Base-by-base conservation (phyloP, 2,329 filamentous ascomycete genomes). In the Pseudocercospora fijiensis region DNA sequence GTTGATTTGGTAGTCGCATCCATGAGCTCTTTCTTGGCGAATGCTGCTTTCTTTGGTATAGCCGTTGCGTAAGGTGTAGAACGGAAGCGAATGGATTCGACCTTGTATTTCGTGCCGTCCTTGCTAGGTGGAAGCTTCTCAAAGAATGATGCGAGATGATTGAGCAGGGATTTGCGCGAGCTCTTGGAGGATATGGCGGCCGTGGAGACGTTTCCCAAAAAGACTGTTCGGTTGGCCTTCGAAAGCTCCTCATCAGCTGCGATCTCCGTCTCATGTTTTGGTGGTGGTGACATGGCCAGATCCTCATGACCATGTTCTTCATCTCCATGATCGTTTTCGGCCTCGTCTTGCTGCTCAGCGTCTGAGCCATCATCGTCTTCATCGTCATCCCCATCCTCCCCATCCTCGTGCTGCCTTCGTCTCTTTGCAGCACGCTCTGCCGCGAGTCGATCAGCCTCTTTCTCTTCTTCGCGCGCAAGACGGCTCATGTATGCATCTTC, bases 41-140 rank as follows among this genome's bases (percentile, higher is more conserved):
- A 98, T 24, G 95, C 90, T n/a, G 94, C 95, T 67, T 94, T 91
- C 80, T 96, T 97, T 57, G 95, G 95, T 62, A 97, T 85, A 16
- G 87, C 85, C 27, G 87, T 87, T 4, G 90, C 85, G 76, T 96
- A 98, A 2, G 95, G 90, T 13, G 92, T 91, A 7, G 94, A 98
- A 63, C 95, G 91, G 83, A 98, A 99, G 22, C 95, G 91, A 65
- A 99, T 83, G 1, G 93, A 96, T 76, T 96, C 91, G 51, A 99
- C 82, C 72, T 90, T 93, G 77, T 91, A 89, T 20, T 83, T 80
- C 11, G 78, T 76, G 20, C 80, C 80, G 63, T 78, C 74, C 24
- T 72, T 72, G 1, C 83, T 80, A 1, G 76, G 77, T 53, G 78
- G 82, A 67, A 80, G 80, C 70, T 76, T 83, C 70, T 76, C 82